A percentile compares a stretch with the other conserved stretches of the same genome.
These are phyloP conservation scores for Zygosaccharomyces lentus DNA, from an alignment of 805 yeast species.

Conservation along the genomic window DNA sequence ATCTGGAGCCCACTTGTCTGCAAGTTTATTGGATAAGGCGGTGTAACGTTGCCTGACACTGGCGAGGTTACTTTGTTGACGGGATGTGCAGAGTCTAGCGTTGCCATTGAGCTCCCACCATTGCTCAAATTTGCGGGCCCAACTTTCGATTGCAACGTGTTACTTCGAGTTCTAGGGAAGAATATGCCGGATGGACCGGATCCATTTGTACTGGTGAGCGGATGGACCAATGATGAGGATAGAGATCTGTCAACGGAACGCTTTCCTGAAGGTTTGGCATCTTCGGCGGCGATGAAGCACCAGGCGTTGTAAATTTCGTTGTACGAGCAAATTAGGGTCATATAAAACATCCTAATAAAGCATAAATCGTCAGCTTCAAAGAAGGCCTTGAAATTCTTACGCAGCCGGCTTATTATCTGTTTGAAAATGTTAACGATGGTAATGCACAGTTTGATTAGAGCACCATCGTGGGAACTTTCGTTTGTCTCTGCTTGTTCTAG, in stretches of 20 bases:
- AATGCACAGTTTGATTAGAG: conserved; percentile 36
- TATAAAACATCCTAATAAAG: conserved; percentile 57
- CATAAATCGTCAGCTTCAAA: conserved; percentile 59
- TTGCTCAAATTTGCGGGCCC: conserved; percentile 7
- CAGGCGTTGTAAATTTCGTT: conserved; percentile 67
- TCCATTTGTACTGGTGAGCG: conserved; percentile 1
- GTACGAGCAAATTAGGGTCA: conserved; percentile 58
- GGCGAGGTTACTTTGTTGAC: conserved; percentile 8
- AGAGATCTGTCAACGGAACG: conserved; percentile 4
- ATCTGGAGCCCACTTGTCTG: conserved; percentile 4
- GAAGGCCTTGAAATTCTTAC: conserved; percentile 45
- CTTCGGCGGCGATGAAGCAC: conserved; percentile 31
- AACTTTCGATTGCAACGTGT: conserved; percentile 22
- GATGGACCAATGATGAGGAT: conserved; percentile 5
- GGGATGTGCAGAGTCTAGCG: conserved; percentile 2
- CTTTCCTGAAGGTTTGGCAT: conserved; percentile 10
- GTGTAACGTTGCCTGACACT: conserved; percentile 5
- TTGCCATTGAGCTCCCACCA: not conserved
- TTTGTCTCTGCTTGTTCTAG: conserved; percentile 50
- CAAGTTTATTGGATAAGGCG: conserved; percentile 9
- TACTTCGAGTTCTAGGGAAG: conserved; percentile 25
- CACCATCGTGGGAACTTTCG: conserved; percentile 34
- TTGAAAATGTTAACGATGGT: conserved; percentile 46
- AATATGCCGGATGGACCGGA: conserved; percentile 11
- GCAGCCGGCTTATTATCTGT: conserved; percentile 43